phyloP scores from a whole-genome alignment of 495 filamentous ascomycete species.

The Daldinia bambusicola region DNA sequence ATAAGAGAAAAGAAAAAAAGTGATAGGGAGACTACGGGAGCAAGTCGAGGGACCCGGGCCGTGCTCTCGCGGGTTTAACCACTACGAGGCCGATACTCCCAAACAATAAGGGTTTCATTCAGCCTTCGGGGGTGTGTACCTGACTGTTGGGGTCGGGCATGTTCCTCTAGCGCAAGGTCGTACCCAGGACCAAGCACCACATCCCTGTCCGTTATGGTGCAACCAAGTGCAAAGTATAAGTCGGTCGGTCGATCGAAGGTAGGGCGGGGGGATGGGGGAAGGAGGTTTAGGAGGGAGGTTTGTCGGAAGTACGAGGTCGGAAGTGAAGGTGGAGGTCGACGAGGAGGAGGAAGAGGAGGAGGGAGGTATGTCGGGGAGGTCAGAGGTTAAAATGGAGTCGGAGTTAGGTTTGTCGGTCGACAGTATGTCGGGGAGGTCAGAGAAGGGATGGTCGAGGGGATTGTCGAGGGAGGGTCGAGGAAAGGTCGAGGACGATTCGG shows the following conservation, averaged over 20 bases:
- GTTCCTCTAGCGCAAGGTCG: neutral
- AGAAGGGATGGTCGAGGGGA: neutral
- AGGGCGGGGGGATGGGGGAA: neutral
- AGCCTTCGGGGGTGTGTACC: conserved; percentile 18
- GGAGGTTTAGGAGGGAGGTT: neutral
- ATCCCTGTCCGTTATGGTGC: conserved; percentile 17
- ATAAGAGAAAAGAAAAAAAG: too few relatives aligned
- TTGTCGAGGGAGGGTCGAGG: neutral
- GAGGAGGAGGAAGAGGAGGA: neutral
- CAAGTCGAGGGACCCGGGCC: conserved; percentile 24
- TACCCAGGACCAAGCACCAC: conserved; percentile 22
- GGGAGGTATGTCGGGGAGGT: neutral
- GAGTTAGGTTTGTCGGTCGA: too few relatives aligned
- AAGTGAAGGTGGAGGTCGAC: neutral
- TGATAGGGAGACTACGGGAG: neutral
- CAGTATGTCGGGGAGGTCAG: neutral
- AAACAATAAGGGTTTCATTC: conserved; percentile 21
- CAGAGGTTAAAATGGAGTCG: too few relatives aligned
- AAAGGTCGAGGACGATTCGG: neutral
- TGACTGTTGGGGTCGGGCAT: conserved; percentile 14
- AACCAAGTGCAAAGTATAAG: neutral
- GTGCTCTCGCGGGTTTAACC: neutral
- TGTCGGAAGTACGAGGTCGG: conserved; percentile 1
- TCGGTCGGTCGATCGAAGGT: neutral
- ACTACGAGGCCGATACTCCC: neutral